A percentile compares a stretch with the other conserved stretches of the same genome.
phyloP scores from a whole-genome alignment of 768 basidiomycete genomes.

The Phanerodontia chrysosporium region DNA sequence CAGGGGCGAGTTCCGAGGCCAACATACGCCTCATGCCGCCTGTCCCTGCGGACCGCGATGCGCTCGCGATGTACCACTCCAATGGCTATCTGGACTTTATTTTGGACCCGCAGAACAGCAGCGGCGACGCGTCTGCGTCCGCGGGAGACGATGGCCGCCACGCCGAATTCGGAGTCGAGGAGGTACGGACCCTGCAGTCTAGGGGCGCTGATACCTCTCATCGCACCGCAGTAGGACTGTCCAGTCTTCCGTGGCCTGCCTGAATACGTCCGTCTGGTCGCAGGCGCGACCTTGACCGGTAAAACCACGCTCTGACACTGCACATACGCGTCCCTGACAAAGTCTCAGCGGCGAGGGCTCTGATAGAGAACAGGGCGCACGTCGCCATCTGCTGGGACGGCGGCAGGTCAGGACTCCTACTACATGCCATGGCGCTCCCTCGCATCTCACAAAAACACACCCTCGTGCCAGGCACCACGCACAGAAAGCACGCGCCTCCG shows the following conservation, averaged over 20 bases:
- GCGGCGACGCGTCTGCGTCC: not conserved
- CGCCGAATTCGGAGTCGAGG: constrained; percentile 56
- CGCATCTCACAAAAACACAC: not conserved
- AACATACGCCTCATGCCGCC: constrained; percentile 46
- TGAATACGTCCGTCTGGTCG: constrained; percentile 67
- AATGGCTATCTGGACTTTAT: constrained; percentile 65
- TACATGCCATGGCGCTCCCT: not conserved
- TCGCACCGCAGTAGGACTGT: constrained; percentile 59
- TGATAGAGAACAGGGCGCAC: constrained; percentile 48
- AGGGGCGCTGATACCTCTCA: not conserved
- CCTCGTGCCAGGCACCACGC: constrained; percentile 67
- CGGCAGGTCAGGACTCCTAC: constrained; percentile 50
- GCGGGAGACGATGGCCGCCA: not conserved
- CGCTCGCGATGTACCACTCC: constrained; percentile 67
- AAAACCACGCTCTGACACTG: not conserved
- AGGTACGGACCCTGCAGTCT: constrained; percentile 34
- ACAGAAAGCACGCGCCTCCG: constrained; percentile 70
- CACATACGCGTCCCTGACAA: not conserved
- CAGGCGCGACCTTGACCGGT: constrained; percentile 68
- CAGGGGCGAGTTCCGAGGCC: constrained; percentile 10
- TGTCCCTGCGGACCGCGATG: constrained; percentile 45
- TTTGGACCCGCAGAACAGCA: constrained; percentile 31
- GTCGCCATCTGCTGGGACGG: constrained; percentile 89
- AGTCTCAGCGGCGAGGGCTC: constrained; percentile 51
- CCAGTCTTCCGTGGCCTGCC: constrained; percentile 68